Evolutionary conservation across 164 flowering plant species (phyloP), one percentile per base, ranked within the genome.

Genomic region (Vitis vinifera): DNA sequence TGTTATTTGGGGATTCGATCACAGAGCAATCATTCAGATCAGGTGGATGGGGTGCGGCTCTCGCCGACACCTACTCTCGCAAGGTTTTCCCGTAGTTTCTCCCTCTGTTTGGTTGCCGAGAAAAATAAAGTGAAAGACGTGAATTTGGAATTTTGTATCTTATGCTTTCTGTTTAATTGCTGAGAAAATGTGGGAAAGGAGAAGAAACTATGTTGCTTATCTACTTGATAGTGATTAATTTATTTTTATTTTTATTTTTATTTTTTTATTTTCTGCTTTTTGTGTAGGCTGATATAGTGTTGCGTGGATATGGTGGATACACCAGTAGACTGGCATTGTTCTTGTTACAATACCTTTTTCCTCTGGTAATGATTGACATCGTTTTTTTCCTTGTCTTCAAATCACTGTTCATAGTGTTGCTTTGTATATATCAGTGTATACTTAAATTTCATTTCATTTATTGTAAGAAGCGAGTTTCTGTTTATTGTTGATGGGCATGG

Each of bases 291-390:
- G 98, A 92, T 81, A 82, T 94, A 4, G 4, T 88, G 2, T 71
- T 85, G 64, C 97, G 97, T 68, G 98, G 97, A 3, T 94, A 92
- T 78, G 86, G 97, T 77, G 98, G 98, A 29, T 94, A 94, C 82
- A 94, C 88, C 75, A 91, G 94, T 11, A 85, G 91, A 79, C 92
- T 89, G 97, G 98, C 98, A 60, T 69, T 92, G 74, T 91, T 92
- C 81, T 77, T 94, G 83, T 69, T 94, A 60, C 84, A 84, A 63
- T 90, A 83, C 74, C 57, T 91, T 68, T 94, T 94, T 68, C 92
- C 97, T 55, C 74, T 85, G 72, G 98, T 91, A 79, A 69, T 37
- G 44, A 37, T 37, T 37, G 4, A 3, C 4, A 3, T 37, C 4
- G 44, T 37, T 2, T 3, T 37, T 37, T 37, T 37, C 4, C 44